These are phyloP conservation scores for Aspergillus incahuasiensis DNA, from an alignment of 495 filamentous ascomycete genomes.

Conservation along the genomic window DNA sequence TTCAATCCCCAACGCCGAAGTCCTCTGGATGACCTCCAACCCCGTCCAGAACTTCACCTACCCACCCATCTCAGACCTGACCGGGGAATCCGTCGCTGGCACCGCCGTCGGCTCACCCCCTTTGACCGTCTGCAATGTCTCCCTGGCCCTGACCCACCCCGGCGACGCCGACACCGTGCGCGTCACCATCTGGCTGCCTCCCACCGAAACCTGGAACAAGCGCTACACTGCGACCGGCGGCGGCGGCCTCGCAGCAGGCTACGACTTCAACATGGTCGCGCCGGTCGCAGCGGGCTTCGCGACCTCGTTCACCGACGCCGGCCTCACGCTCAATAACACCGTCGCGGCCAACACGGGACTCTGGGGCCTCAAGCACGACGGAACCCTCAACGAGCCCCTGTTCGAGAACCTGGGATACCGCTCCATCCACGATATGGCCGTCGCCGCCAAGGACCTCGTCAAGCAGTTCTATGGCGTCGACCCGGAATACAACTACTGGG, in stretches of 20 bases:
- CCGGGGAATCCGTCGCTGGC: neutral
- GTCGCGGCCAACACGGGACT: conserved; percentile 5
- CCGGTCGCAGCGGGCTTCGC: conserved; percentile 2
- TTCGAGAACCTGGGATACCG: conserved; percentile 3
- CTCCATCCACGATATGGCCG: conserved; percentile 1
- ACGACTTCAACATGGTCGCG: neutral
- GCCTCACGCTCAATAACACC: conserved; percentile 9
- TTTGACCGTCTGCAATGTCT: conserved; percentile 8
- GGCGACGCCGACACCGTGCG: conserved; percentile 1
- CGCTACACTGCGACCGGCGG: conserved; percentile 13
- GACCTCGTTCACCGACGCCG: conserved; percentile 9
- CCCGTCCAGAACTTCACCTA: neutral
- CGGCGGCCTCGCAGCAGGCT: conserved; percentile 10
- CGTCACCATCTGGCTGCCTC: conserved; percentile 7
- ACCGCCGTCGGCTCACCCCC: neutral
- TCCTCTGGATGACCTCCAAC: neutral
- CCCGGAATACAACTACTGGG: conserved; percentile 32
- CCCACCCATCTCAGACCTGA: neutral
- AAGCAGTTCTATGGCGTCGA: conserved; percentile 8
- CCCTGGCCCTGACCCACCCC: conserved; percentile 4
- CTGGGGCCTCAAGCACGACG: conserved; percentile 7
- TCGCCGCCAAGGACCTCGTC: conserved; percentile 8
- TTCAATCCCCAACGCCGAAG: neutral
- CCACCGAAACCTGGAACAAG: conserved; percentile 1
- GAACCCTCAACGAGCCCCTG: neutral